Conservation (phyloP, 768 basidiomycete genomes). For the Agaricus subrufescens region DNA sequence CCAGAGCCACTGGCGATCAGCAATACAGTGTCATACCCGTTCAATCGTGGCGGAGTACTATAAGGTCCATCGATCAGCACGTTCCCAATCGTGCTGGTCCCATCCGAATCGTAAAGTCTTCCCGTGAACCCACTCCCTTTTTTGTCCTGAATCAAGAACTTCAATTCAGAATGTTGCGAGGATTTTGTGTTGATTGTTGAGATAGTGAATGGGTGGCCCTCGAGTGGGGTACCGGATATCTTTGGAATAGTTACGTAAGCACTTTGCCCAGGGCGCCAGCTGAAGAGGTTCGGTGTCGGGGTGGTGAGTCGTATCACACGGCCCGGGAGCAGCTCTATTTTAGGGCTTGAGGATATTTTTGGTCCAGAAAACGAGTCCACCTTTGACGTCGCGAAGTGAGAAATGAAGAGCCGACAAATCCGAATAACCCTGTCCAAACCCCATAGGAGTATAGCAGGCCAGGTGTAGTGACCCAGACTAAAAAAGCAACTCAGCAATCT, state of each 20-base stretch:
- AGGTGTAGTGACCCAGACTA: conserved; percentile 32
- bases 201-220: conserved; percentile 64
- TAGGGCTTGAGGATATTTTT: conserved; percentile 15
- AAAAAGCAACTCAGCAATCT: not conserved
- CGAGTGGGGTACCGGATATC: conserved; percentile 38
- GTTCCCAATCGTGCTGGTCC: conserved; percentile 17
- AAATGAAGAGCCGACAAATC: conserved; percentile 34
- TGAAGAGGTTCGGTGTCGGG: conserved; percentile 29
- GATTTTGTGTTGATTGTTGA: conserved; percentile 30
- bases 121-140: conserved; percentile 49
- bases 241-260: conserved; percentile 47
- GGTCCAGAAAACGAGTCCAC: not conserved
- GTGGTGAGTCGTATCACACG: conserved; percentile 43
- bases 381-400: conserved; percentile 28
- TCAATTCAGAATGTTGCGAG: conserved; percentile 24
- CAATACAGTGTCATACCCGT: conserved; percentile 32
- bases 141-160: conserved; percentile 55
- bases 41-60: conserved; percentile 30
- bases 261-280: conserved; percentile 52
- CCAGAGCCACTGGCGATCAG: conserved; percentile 49
- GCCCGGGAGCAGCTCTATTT: conserved; percentile 38
- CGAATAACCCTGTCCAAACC: conserved; percentile 50
- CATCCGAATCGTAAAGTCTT: conserved; percentile 30
- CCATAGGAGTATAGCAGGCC: conserved; percentile 52
- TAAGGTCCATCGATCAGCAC: conserved; percentile 54